A percentile compares a stretch with the other conserved stretches of the same genome.
Conservation (phyloP, 352 stramenopile species). For the Phytopythium montanum region DNA sequence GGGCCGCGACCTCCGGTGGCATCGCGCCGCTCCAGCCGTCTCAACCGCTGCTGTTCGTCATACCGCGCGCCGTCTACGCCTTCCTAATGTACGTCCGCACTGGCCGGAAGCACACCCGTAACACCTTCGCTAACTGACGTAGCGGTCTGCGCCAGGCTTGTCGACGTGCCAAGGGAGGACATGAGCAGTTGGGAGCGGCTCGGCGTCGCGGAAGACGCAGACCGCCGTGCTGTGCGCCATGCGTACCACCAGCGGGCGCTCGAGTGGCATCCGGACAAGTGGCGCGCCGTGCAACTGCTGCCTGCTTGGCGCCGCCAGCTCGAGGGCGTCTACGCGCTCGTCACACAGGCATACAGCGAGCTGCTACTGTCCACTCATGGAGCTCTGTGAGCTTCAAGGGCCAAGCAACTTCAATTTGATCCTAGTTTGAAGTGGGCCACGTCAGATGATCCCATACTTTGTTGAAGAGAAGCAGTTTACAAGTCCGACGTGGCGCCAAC, state of each 20-base stretch:
- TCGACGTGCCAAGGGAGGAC: slow-evolving; percentile 25
- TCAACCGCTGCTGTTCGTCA: slow-evolving; percentile 23
- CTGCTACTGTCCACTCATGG: slow-evolving; percentile 14
- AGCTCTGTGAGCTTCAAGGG: background rate
- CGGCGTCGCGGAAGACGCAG: slow-evolving; percentile 34
- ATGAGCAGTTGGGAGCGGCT: slow-evolving; percentile 54
- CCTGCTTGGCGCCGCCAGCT: slow-evolving; percentile 26
- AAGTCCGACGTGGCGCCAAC: background rate
- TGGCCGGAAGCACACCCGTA: background rate
- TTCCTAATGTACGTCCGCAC: slow-evolving; percentile 52
- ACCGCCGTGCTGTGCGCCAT: slow-evolving; percentile 38
- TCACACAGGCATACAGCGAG: slow-evolving; percentile 47
- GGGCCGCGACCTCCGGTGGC: slow-evolving; percentile 27
- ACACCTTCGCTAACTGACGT: background rate
- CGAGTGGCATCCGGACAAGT: slow-evolving; percentile 76
- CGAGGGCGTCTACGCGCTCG: slow-evolving; percentile 29
- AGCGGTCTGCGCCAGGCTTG: slow-evolving; percentile 15
- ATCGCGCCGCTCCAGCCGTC: slow-evolving; percentile 20
- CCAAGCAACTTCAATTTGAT: background rate
- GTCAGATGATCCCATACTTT: background rate
- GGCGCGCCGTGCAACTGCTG: slow-evolving; percentile 23
- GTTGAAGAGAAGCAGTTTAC: background rate
- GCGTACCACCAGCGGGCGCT: slow-evolving; percentile 60
- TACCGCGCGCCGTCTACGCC: slow-evolving; percentile 38
- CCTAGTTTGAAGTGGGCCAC: background rate